Base-by-base conservation (phyloP, 2,329 filamentous ascomycete genomes). In the Lecanoromycetidae sp. region DNA sequence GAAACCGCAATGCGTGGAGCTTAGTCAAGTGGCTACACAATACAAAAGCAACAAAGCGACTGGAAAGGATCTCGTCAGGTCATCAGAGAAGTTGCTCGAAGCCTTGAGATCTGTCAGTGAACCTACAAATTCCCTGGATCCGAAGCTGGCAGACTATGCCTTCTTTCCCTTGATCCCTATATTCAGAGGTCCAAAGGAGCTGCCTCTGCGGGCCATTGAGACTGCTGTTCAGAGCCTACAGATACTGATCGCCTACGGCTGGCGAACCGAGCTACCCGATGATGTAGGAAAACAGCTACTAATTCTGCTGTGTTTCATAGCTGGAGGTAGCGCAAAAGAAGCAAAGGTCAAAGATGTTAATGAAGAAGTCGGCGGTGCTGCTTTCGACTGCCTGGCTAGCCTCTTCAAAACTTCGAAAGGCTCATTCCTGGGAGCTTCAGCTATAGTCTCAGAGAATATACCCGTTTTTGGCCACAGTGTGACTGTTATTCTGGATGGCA, bases 121-220 rank as follows among this genome's bases (percentile, higher is more conserved):
- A 19, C 57, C 57, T 6, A 61, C 66, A 29, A 57, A 63, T 53
- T 56, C 60, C 1, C 61, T 96, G 15, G 86, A 95, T 61, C 74
- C 80, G 44, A 90, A 87, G 61, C 69, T 96, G 15, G 87, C 88
- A 12, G 88, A 95, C 67, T 98, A 96, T 70, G 76, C 84, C 58
- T 96, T 96, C 69, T 94, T 95, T 53, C 91, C 91, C 0, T 70
- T 98, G 0, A 87, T 86, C 0, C 83, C 91, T 56, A 78, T 96
- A 32, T 81, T 98, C 57, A 81, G 86, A 49, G 75, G 80, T 52
- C 82, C 85, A 55, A 77, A 83, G 52, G 71, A 75, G 39, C 77
- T 88, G 45, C 80, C 88, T 1, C 75, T 84, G 38, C 74, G 75
- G 29, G 70, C 85, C 33, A 67, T 91, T 6, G 91, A 98, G 61